Percentiles rank a stretch among this genome's conserved stretches.
These are phyloP conservation scores for Penicillium frequentans DNA, from an alignment of 2,329 filamentous ascomycete species.

Conservation along the genomic window DNA sequence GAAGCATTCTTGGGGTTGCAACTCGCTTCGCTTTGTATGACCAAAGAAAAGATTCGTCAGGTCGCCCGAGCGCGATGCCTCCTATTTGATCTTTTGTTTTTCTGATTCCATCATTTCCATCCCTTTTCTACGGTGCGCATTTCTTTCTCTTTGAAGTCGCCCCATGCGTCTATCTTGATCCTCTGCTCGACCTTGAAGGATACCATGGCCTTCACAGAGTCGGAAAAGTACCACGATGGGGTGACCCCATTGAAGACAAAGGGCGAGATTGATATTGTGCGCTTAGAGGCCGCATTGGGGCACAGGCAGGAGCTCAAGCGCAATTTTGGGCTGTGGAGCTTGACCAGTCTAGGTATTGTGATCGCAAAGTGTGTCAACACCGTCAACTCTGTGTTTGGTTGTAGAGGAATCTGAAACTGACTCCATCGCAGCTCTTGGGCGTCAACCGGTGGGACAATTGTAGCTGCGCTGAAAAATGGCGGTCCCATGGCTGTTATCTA, in stretches of 20 bases:
- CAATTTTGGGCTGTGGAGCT: constrained; percentile 57
- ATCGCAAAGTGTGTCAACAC: constrained; percentile 42
- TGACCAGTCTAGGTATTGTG: constrained; percentile 58
- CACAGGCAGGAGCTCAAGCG: constrained; percentile 60
- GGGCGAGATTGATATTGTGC: constrained; percentile 22
- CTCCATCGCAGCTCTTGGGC: constrained; percentile 55
- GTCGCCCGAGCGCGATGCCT: not conserved
- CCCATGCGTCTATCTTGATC: not conserved
- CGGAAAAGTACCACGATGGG: not conserved
- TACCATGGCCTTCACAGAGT: constrained; percentile 5
- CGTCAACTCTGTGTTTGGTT: not conserved
- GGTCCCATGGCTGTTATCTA: constrained; percentile 61
- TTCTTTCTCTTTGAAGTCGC: not conserved
- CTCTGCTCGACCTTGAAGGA: not conserved
- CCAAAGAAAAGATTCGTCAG: not conserved
- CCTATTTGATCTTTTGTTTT: not conserved
- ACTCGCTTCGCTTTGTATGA: not conserved
- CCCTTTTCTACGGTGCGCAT: not conserved
- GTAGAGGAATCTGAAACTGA: not conserved
- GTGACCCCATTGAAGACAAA: constrained; percentile 3
- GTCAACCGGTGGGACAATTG: constrained; percentile 57
- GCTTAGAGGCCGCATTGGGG: constrained; percentile 40
- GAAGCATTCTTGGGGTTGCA: constrained; percentile 7
- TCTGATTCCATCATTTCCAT: not conserved
- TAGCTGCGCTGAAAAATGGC: constrained; percentile 58